These are phyloP conservation scores for Neonectria neomacrospora DNA, from an alignment of 2,329 filamentous ascomycete species.

Conservation along the genomic window DNA sequence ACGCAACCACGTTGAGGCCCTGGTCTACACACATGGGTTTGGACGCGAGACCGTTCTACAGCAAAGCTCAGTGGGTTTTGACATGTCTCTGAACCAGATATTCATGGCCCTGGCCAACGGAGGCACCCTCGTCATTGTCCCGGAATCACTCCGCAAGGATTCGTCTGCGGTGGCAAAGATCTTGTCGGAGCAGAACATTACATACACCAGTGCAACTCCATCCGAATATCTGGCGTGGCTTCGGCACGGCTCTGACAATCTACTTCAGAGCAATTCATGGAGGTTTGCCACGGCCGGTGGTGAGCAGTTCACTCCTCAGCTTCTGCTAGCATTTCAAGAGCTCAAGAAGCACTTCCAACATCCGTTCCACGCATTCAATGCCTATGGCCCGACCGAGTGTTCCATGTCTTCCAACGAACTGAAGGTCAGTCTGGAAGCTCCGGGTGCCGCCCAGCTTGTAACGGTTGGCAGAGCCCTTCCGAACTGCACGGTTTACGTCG, in stretches of 20 bases:
- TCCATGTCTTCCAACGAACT: slow-evolving; percentile 19
- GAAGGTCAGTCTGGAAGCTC: not conserved
- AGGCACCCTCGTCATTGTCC: slow-evolving; percentile 22
- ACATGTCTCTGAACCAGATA: slow-evolving; percentile 26
- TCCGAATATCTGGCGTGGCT: slow-evolving; percentile 24
- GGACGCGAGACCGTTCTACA: slow-evolving; percentile 46
- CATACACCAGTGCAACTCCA: slow-evolving; percentile 21
- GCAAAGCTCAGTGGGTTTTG: slow-evolving; percentile 16
- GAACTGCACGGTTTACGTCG: slow-evolving; percentile 54
- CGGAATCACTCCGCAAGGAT: slow-evolving; percentile 2
- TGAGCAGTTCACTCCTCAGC: slow-evolving; percentile 24
- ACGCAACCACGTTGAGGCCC: slow-evolving; percentile 43
- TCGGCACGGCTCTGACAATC: slow-evolving; percentile 4
- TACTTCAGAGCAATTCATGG: slow-evolving; percentile 7
- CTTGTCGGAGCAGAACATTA: slow-evolving; percentile 17
- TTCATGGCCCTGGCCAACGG: slow-evolving; percentile 10
- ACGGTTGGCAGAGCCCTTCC: slow-evolving; percentile 34
- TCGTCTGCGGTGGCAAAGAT: slow-evolving; percentile 11
- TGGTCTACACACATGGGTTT: slow-evolving; percentile 29
- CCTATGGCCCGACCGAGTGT: slow-evolving; percentile 3
- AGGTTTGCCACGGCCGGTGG: slow-evolving; percentile 30
- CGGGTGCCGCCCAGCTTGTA: not conserved
- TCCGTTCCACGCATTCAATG: too few species aligned
- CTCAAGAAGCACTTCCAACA: too few species aligned
- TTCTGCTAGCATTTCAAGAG: slow-evolving; percentile 1